Conservation (phyloP, 179 eudicot species). For the Beta lomatogona region DNA sequence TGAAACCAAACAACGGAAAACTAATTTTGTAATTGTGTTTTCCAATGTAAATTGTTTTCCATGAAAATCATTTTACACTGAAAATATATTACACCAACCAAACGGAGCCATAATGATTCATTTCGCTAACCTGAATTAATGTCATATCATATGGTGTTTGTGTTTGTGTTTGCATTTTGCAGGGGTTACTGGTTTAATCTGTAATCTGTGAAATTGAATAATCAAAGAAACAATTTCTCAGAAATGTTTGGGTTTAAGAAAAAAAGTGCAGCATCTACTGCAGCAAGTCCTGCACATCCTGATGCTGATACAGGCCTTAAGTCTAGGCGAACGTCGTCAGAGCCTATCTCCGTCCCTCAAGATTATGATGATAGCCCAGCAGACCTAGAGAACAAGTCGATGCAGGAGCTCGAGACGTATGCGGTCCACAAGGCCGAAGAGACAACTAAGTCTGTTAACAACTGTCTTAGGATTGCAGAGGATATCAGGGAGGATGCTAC, state of each 20-base stretch:
- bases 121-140: not conserved
- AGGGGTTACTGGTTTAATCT: not conserved
- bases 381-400: conserved; percentile 72
- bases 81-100: too few species aligned
- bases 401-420: conserved; percentile 77
- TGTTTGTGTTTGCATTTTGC: not conserved
- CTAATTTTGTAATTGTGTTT: too few species aligned
- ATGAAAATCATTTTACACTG: too few species aligned
- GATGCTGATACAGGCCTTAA: conserved; percentile 30
- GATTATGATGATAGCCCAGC: conserved; percentile 35
- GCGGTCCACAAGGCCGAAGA: conserved; percentile 79
- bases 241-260: conserved; percentile 75
- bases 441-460: conserved; percentile 69
- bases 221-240: not conserved
- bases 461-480: conserved; percentile 80
- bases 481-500: conserved; percentile 78
- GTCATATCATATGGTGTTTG: not conserved
- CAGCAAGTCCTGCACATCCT: conserved; percentile 37
- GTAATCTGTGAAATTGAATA: not conserved
- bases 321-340: conserved; percentile 61
- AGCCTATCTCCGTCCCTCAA: conserved; percentile 45
- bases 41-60: too few species aligned
- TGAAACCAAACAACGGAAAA: too few species aligned
- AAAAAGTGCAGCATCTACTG: conserved; percentile 33
- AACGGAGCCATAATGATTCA: too few species aligned